These are phyloP conservation scores for Hypericum androsaemum DNA, from an alignment of 345 rosid genomes.

Conservation along the genomic window DNA sequence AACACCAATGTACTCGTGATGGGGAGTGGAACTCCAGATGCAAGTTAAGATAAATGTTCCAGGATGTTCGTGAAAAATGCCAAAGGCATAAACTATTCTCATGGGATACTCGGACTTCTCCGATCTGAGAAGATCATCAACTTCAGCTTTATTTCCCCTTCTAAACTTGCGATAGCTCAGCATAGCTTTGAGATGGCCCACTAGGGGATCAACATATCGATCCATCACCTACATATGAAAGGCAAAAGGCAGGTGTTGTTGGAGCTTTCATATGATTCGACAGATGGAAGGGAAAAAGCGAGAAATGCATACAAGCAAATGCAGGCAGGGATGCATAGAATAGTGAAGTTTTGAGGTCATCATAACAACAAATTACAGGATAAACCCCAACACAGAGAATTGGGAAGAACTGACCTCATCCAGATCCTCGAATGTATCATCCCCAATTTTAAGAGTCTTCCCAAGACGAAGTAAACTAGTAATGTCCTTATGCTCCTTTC, in stretches of 20 bases:
- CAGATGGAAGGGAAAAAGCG: background rate
- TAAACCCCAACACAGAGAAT: background rate
- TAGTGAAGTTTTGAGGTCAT: too few relatives aligned
- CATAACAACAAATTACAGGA: background rate
- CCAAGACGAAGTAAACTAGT: slow-evolving; percentile 65
- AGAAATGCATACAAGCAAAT: background rate
- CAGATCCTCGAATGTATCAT: slow-evolving; percentile 94
- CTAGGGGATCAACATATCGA: slow-evolving; percentile 93
- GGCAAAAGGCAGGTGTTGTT: too few relatives aligned
- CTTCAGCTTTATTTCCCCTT: slow-evolving; percentile 73
- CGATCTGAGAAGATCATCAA: slow-evolving; percentile 64
- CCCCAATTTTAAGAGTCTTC: slow-evolving; percentile 90
- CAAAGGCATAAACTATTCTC: slow-evolving; percentile 87
- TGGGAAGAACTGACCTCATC: slow-evolving; percentile 59
- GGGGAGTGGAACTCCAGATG: slow-evolving; percentile 90
- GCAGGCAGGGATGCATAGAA: too few relatives aligned
- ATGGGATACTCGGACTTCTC: slow-evolving; percentile 74
- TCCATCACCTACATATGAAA: slow-evolving; percentile 61
- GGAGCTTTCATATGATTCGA: too few relatives aligned
- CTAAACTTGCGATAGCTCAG: slow-evolving; percentile 79
- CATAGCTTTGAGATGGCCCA: slow-evolving; percentile 73
- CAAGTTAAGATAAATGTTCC: slow-evolving; percentile 88
- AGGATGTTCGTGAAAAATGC: slow-evolving; percentile 91
- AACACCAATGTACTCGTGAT: slow-evolving; percentile 88
- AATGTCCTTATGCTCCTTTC: slow-evolving; percentile 33